Base-by-base conservation (phyloP, 805 yeast genomes). In the Candida khao-thaluensis region DNA sequence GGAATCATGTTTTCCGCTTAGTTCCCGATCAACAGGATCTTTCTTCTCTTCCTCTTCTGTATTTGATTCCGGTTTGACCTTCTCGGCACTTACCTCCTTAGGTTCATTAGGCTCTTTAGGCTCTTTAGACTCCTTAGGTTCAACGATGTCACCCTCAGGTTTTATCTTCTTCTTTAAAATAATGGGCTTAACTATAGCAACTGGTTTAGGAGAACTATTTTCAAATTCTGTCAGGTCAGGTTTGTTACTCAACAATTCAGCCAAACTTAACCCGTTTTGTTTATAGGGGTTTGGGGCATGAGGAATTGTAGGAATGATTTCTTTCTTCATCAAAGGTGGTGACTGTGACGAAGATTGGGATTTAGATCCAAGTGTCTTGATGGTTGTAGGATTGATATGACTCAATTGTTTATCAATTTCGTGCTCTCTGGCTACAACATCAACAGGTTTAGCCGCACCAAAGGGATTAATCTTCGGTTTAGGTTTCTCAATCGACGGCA, bases 371-470 rank as follows among this genome's bases (percentile, higher is more conserved):
- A 35, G 20, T 11, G 50, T 64, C 42, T 51, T 59, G 4, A 62
- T 47, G 3, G 66, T 62, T 8, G 70, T 63, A 30, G 59, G 60
- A 37, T 64, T 62, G 7, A 61, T 50, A 21, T 53, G 50, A 3
- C 58, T 51, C 30, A 62, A 42, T 43, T 60, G 54, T 35, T 56
- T 55, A 10, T 83, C 90, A 16, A 83, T 62, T 51, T 84, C 91
- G 32, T 71, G 62, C 48, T 77, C 79, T 48, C 76, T 80, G 17
- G 85, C 69, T 16, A 80, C 66, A 2, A 84, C 78, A 57, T 87
- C 95, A 5, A 87, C 91, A 1, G 95, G 95, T 60, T 79, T 85
- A 1, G 95, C 96, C 4, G 75, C 66, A 0, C 95, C 95, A 65
- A 88, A 87, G 4, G 95, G 93, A 54, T 79, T 85, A 0, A 74